A percentile compares a stretch with the other conserved stretches of the same genome.
These are phyloP conservation scores for Aristolochia contorta DNA, from an alignment of 164 flowering plant genomes.

Conservation along the genomic window DNA sequence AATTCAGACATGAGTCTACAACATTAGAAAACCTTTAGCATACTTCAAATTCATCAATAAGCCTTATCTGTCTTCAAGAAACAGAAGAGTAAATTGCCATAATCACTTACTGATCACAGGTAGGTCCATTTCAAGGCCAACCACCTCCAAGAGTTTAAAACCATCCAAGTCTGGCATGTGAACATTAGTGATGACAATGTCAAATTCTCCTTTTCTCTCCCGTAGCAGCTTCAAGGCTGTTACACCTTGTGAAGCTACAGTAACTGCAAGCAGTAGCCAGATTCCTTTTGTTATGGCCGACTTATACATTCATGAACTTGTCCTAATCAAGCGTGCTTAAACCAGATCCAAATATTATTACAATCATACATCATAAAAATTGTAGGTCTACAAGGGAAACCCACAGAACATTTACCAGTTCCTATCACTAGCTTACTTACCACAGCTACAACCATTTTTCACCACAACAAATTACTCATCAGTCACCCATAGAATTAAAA, in stretches of 20 bases:
- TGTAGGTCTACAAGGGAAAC: background rate
- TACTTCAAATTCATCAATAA: background rate
- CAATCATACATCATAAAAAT: background rate
- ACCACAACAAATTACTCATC: too few relatives aligned
- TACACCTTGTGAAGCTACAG: conserved; percentile 12
- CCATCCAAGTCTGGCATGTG: conserved; percentile 41
- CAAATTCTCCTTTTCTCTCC: conserved; percentile 27
- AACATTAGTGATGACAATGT: conserved; percentile 38
- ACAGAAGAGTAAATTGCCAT: background rate
- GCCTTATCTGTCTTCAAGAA: background rate
- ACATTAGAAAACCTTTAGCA: background rate
- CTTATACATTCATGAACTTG: background rate
- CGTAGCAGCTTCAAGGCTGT: conserved; percentile 26
- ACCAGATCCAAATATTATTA: background rate
- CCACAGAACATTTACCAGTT: background rate
- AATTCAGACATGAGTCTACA: background rate
- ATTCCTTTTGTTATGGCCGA: background rate
- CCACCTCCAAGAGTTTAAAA: conserved; percentile 28
- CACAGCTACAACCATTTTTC: too few relatives aligned
- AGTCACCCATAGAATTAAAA: too few relatives aligned
- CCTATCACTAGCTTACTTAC: background rate
- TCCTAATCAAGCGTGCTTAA: too few relatives aligned
- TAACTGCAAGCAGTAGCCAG: conserved; percentile 22
- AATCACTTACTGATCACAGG: conserved; percentile 40
- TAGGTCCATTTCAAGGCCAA: conserved; percentile 36